A percentile compares a stretch with the other conserved stretches of the same genome.
phyloP scores from a whole-genome alignment of 768 basidiomycete genomes.

The Lactarius indigo region DNA sequence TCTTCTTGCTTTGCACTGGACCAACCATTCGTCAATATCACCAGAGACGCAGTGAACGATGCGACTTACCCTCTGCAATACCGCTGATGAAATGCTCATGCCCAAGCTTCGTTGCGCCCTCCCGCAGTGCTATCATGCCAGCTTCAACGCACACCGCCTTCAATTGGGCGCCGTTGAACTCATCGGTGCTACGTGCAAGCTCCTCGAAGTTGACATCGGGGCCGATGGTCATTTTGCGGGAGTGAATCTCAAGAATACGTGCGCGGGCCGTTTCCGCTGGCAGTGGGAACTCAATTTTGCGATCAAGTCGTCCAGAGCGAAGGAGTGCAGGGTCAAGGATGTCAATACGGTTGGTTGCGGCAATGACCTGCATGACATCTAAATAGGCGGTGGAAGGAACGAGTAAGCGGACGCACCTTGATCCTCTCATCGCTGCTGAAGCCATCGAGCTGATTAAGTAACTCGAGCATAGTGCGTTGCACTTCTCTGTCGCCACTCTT shows the following conservation, averaged over 20 bases:
- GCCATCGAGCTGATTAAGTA: slow-evolving; percentile 96
- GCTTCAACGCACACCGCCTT: slow-evolving; percentile 99
- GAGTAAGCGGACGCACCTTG: slow-evolving; percentile 56
- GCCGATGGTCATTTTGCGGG: slow-evolving; percentile 89
- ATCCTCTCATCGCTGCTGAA: slow-evolving; percentile 97
- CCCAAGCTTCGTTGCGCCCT: slow-evolving; percentile 81
- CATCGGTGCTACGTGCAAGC: slow-evolving; percentile 93
- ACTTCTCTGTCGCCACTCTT: slow-evolving; percentile 99
- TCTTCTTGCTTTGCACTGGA: slow-evolving; percentile 98
- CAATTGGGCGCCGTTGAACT: slow-evolving; percentile 96
- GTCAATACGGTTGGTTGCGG: slow-evolving; percentile 98
- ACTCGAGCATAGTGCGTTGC: slow-evolving; percentile 99
- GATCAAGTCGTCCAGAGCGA: slow-evolving; percentile 93
- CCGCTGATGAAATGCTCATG: slow-evolving; percentile 97
- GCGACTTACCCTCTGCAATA: slow-evolving; percentile 70
- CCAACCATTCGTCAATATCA: slow-evolving; percentile 28
- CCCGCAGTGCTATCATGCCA: slow-evolving; percentile 96
- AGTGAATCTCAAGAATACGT: slow-evolving; percentile 94
- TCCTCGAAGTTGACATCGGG: slow-evolving; percentile 95
- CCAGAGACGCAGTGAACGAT: slow-evolving; percentile 7
- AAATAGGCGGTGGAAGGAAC: slow-evolving; percentile 1
- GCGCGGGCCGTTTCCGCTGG: slow-evolving; percentile 97
- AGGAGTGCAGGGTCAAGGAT: slow-evolving; percentile 98
- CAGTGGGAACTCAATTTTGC: slow-evolving; percentile 98
- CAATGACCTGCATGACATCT: slow-evolving; percentile 74